Conservation (phyloP, 768 basidiomycete genomes). For the Lyophyllum semitale region DNA sequence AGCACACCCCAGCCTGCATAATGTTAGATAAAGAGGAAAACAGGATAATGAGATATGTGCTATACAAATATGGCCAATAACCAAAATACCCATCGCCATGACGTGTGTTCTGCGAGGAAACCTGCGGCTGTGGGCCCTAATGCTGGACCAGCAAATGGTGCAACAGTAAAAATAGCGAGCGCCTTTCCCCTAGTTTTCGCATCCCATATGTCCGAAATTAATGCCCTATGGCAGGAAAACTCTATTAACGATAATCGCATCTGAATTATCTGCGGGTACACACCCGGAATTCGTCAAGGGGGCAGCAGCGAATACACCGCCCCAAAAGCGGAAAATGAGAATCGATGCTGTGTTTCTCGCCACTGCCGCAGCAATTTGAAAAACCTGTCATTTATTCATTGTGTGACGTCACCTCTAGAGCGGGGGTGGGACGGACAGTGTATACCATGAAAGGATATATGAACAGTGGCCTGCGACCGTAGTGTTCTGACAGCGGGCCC, state of each 20-base stretch:
- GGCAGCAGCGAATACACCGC: constrained; percentile 67
- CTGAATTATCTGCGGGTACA: background rate
- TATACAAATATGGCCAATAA: constrained; percentile 57
- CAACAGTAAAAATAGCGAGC: constrained; percentile 61
- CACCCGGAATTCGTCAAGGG: constrained; percentile 73
- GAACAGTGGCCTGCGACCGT: constrained; percentile 62
- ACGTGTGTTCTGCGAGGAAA: constrained; percentile 42
- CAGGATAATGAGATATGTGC: background rate
- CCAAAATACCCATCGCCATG: constrained; percentile 75
- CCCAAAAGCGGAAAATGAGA: constrained; percentile 72
- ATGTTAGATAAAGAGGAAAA: background rate
- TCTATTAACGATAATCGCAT: background rate
- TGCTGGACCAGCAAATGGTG: constrained; percentile 70
- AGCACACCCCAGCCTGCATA: constrained; percentile 49
- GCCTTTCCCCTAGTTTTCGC: constrained; percentile 62
- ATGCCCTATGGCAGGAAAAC: constrained; percentile 30
- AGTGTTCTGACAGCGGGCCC: constrained; percentile 57
- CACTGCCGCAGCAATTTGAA: constrained; percentile 66
- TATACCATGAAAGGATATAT: constrained; percentile 59
- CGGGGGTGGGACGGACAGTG: constrained; percentile 31
- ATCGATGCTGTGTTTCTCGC: constrained; percentile 61
- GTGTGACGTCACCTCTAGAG: background rate
- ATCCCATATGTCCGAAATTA: constrained; percentile 67
- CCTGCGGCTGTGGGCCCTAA: constrained; percentile 57
- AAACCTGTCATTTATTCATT: constrained; percentile 35